Conservation (phyloP, 2,329 filamentous ascomycete genomes). For the Colletotrichum plurivorum region DNA sequence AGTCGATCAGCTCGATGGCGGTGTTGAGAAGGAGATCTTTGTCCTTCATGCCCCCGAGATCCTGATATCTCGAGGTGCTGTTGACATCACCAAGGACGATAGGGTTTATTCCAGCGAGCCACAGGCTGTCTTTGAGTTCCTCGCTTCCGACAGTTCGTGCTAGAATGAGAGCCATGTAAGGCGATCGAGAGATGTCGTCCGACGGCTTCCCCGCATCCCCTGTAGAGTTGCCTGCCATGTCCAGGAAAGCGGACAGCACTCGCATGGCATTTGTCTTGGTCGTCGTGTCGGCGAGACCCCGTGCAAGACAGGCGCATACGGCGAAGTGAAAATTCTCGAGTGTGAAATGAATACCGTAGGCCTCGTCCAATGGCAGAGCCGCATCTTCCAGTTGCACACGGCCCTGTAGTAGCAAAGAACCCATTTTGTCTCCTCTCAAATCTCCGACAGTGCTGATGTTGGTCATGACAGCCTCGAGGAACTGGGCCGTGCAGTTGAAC, state of each 20-base stretch:
- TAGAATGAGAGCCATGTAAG: constrained; percentile 73
- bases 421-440: constrained; percentile 71
- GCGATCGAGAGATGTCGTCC: constrained; percentile 54
- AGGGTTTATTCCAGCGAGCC: constrained; percentile 69
- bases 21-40: constrained; percentile 74
- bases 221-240: constrained; percentile 59
- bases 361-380: constrained; percentile 72
- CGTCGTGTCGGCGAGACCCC: constrained; percentile 73
- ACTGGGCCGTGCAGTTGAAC: constrained; percentile 76
- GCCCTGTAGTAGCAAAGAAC: constrained; percentile 72
- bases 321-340: constrained; percentile 77
- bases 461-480: constrained; percentile 74
- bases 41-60: constrained; percentile 66
- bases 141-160: constrained; percentile 69
- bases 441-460: constrained; percentile 75
- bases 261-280: constrained; percentile 72
- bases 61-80: constrained; percentile 57
- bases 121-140: constrained; percentile 75
- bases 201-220: constrained; percentile 42
- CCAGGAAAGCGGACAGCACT: constrained; percentile 73
- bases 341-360: constrained; percentile 76
- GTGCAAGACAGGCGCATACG: constrained; percentile 74
- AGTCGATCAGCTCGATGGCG: constrained; percentile 76
- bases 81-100: constrained; percentile 56
- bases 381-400: constrained; percentile 73